Base-by-base conservation (phyloP, 2,329 filamentous ascomycete genomes). In the Lecanicillium sp. region DNA sequence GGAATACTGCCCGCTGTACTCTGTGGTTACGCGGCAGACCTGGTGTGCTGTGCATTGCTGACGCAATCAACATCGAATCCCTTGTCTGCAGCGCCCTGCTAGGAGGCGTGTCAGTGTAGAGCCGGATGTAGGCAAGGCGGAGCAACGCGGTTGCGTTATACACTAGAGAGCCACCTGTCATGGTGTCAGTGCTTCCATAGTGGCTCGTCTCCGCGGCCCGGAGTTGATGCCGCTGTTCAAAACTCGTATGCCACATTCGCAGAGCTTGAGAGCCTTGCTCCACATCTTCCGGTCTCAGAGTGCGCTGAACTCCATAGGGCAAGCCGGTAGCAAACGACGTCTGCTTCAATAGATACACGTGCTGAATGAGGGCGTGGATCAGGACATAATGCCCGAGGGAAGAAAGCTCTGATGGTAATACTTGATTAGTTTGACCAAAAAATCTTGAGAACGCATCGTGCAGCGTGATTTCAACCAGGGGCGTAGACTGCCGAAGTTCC, bases 281-380 rank as follows among this genome's bases (percentile, higher is more conserved):
- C 3, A 80, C 71, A 49, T 81, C 77, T 37, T 79, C 75, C 0
- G 69, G 65, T 38, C 74, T 73, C 52, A 81, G 58, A 0, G 71
- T 74, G 23, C 75, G 66, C 29, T 76, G 71, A 2, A 69, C 64
- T 17, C 75, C 75, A 47, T 74, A 78, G 1, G 71, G 68, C 2
- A 72, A 68, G 1, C 71, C 66, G 2, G 69, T 63, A 2, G 71
- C 70, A 41, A 81, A 73, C 0, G 74, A 78, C 0, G 78, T 80
- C 57, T 84, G 79, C 55, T 84, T 84, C 19, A 86, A 62, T 30
- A 87, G 70, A 60, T 83, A 87, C 14, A 88, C 82, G 52, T 87
- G 83, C 56, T 88, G 84, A 10, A 87, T 75, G 20, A 89, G 62
- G 3, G 83, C 83, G 57, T 87, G 83, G 3, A 88, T 83, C 27